Evolutionary conservation across 192 early-diverging fungal species (phyloP).

Genomic region (Lobosporangium transversale): DNA sequence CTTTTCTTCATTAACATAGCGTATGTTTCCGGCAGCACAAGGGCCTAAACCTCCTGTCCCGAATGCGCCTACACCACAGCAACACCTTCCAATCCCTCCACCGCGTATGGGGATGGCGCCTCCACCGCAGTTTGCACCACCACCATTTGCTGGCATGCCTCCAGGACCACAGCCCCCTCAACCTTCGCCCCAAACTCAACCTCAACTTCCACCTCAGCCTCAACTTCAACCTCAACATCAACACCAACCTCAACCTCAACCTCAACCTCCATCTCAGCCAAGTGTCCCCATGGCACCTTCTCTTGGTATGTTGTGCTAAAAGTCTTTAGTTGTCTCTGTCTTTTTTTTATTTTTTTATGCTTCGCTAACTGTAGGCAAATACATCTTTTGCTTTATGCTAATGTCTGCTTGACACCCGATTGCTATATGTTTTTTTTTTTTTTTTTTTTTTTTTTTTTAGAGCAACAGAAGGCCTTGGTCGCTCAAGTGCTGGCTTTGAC

Average conservation of each 20-base stretch:
- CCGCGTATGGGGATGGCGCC: conserved; percentile 36
- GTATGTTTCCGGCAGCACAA: conserved; percentile 47
- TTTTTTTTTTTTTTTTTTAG: conserved; percentile 26
- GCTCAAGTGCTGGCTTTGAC: conserved; percentile 85
- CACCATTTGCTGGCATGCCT: conserved; percentile 17
- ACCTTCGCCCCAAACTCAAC: neutral
- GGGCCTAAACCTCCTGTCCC: conserved; percentile 18
- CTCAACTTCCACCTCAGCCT: neutral
- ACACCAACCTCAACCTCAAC: no score
- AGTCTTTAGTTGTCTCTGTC: no score
- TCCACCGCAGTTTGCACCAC: conserved; percentile 37
- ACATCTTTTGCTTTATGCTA: no score
- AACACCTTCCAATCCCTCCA: conserved; percentile 32
- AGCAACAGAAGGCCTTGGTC: conserved; percentile 78
- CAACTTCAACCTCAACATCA: neutral
- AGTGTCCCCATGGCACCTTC: conserved; percentile 12
- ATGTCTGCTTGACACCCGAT: no score
- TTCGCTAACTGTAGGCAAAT: neutral
- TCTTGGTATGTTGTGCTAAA: conserved; percentile 19
- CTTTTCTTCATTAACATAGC: no score
- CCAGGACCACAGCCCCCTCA: conserved; percentile 12
- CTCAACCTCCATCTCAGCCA: neutral
- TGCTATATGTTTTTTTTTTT: no score
- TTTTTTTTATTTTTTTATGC: neutral
- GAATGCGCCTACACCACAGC: conserved; percentile 32